Evolutionary conservation across 805 yeast species (phyloP), one percentile per base, ranked within the genome.

Genomic region (Phaffomyces opuntiae): DNA sequence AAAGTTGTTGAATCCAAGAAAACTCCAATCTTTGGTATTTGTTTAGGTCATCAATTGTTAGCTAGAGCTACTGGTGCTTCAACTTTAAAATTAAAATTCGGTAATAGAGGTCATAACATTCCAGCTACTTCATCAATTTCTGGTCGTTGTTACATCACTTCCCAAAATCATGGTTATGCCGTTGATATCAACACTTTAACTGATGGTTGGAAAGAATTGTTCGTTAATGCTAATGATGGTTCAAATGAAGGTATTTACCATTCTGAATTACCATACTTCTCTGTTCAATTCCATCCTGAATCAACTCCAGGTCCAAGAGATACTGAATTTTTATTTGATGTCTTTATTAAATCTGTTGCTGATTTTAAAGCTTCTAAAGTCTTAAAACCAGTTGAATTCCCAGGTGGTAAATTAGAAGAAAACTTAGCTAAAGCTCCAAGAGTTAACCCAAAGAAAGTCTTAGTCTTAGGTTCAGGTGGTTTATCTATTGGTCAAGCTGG

Each of bases 291-390:
- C 77, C 99, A 93, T 66, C 99, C 99, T 25, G 99, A 93, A 74
- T 87, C 97, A 24, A 88, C 96, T 42, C 98, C 99, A 40, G 99
- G 99, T 66, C 99, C 99, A 65, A 81, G 96, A 66, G 99, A 93
- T 66, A 93, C 99, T 43, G 99, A 93, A 70, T 93, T 90, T 68
- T 74, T 93, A 65, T 93, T 93, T 60, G 99, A 93, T 62, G 89
- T 87, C 31, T 93, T 93, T 69, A 84, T 93, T 61, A 68, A 87
- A 54, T 66, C 96, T 42, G 95, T 93, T 43, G 46, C 55, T 39
- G 87, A 83, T 40, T 75, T 68, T 70, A 77, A 83, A 59, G 54
- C 67, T 47, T 69, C 87, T 38, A 72, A 70, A 53, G 60, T 67
- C 35, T 73, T 78, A 62, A 82, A 81, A 67, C 78, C 88, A 43